Percentiles rank a stretch among this genome's conserved stretches.
These are phyloP conservation scores for Hyaloraphidium curvatum DNA, from an alignment of 192 early-diverging fungal genomes.

Conservation along the genomic window DNA sequence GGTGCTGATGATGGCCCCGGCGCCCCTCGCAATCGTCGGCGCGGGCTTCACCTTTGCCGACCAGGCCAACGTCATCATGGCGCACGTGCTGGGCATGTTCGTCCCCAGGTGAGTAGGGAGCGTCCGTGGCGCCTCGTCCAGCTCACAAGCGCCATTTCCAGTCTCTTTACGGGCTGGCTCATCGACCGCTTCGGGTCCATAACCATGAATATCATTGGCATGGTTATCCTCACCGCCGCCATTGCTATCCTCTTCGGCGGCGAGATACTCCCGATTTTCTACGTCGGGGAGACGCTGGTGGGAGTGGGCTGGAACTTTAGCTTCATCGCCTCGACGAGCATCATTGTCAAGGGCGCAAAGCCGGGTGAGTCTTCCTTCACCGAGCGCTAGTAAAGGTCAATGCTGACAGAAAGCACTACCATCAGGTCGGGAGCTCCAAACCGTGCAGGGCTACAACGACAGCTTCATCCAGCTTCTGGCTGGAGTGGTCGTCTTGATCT, in stretches of 20 bases:
- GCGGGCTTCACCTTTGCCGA: conserved; percentile 1
- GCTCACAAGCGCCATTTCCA: neutral
- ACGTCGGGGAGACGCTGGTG: conserved; percentile 1
- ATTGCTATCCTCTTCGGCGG: neutral
- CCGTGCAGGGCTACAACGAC: neutral
- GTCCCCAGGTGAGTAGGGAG: neutral
- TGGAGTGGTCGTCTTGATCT: neutral
- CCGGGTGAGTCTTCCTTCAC: no score
- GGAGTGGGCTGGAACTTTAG: conserved; percentile 2
- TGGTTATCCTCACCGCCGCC: neutral
- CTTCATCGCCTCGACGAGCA: neutral
- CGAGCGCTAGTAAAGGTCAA: no score
- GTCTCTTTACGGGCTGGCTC: neutral
- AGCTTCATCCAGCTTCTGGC: neutral
- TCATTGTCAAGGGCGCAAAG: neutral
- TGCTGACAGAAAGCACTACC: no score
- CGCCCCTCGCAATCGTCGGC: neutral
- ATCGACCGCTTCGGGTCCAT: neutral
- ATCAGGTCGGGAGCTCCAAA: conserved; percentile 1
- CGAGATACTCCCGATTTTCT: neutral
- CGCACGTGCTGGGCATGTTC: conserved; percentile 2
- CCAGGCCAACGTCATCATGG: conserved; percentile 2
- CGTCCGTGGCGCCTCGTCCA: no score
- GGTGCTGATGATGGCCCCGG: conserved; percentile 3
- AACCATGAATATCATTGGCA: neutral